phyloP scores from a whole-genome alignment of 768 basidiomycete genomes.

The Russula virescens region DNA sequence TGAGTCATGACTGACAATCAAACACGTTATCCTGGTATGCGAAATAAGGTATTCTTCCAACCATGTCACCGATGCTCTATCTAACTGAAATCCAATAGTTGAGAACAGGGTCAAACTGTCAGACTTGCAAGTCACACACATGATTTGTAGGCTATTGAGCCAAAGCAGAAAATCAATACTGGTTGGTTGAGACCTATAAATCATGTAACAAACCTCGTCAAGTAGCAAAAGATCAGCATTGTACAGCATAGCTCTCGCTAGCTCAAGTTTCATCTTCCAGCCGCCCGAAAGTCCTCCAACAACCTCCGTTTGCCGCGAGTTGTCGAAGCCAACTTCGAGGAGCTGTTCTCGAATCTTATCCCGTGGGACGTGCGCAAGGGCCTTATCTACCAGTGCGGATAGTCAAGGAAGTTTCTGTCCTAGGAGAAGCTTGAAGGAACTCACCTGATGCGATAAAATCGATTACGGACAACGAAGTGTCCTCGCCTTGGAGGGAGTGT shows the following conservation, averaged over 20 bases:
- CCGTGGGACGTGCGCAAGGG: slow-evolving; percentile 54
- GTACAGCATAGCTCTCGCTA: slow-evolving; percentile 94
- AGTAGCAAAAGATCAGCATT: slow-evolving; percentile 81
- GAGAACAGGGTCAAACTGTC: slow-evolving; percentile 19
- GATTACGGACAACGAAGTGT: slow-evolving; percentile 71
- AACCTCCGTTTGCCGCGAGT: slow-evolving; percentile 71
- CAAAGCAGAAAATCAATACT: slow-evolving; percentile 30
- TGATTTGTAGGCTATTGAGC: slow-evolving; percentile 92
- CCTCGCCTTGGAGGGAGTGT: slow-evolving; percentile 93
- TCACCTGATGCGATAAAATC: slow-evolving; percentile 86
- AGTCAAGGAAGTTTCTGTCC: not conserved
- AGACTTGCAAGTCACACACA: slow-evolving; percentile 42
- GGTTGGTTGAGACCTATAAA: slow-evolving; percentile 10
- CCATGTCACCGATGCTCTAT: slow-evolving; percentile 84
- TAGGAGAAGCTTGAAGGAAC: slow-evolving; percentile 28
- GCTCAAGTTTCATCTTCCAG: slow-evolving; percentile 99
- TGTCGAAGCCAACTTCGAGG: slow-evolving; percentile 86
- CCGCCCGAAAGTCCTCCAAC: slow-evolving; percentile 93
- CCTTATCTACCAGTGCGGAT: slow-evolving; percentile 48
- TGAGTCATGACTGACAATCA: slow-evolving; percentile 96
- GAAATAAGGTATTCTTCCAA: slow-evolving; percentile 80
- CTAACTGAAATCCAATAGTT: slow-evolving; percentile 45
- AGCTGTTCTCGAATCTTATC: slow-evolving; percentile 76
- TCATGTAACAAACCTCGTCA: slow-evolving; percentile 56
- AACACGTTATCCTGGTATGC: slow-evolving; percentile 79